Evolutionary conservation across 371 early-diverging fungal genomes (phyloP).

Genomic region (Dentiscutata heterogama): DNA sequence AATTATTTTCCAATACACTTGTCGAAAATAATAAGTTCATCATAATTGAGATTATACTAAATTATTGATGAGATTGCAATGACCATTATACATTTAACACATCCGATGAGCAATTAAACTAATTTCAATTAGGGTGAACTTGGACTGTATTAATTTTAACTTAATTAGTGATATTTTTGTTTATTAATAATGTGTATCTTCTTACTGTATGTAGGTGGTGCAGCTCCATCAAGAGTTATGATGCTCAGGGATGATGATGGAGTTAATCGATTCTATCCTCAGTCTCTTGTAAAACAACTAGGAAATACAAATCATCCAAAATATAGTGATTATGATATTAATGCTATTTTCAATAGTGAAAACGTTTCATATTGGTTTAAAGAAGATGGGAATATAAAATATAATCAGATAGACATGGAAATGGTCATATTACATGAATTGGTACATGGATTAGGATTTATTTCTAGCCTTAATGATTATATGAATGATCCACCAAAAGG

Average conservation of each 20-base stretch:
- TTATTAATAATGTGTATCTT: too few relatives aligned
- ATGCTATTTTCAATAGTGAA: slow-evolving; percentile 48
- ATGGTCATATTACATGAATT: slow-evolving; percentile 68
- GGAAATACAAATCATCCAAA: slow-evolving; percentile 22
- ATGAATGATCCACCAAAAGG: slow-evolving; percentile 15
- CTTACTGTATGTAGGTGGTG: slow-evolving; percentile 12
- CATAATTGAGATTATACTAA: too few relatives aligned
- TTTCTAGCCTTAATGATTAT: slow-evolving; percentile 48
- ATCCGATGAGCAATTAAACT: neutral
- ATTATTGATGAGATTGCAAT: too few relatives aligned
- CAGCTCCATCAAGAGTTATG: slow-evolving; percentile 59
- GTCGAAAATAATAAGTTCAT: too few relatives aligned
- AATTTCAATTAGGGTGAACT: neutral
- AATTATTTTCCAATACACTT: too few relatives aligned
- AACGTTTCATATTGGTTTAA: slow-evolving; percentile 52
- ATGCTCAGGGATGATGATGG: slow-evolving; percentile 60
- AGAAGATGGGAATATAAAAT: slow-evolving; percentile 52
- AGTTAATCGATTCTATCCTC: slow-evolving; percentile 69
- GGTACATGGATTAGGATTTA: slow-evolving; percentile 72
- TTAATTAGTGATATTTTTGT: neutral
- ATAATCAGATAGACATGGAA: slow-evolving; percentile 61
- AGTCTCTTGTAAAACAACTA: slow-evolving; percentile 72
- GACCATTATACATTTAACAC: neutral
- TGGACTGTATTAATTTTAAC: neutral
- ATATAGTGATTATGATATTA: neutral